Conservation (phyloP, 805 yeast genomes). For the Starmerella powellii region DNA sequence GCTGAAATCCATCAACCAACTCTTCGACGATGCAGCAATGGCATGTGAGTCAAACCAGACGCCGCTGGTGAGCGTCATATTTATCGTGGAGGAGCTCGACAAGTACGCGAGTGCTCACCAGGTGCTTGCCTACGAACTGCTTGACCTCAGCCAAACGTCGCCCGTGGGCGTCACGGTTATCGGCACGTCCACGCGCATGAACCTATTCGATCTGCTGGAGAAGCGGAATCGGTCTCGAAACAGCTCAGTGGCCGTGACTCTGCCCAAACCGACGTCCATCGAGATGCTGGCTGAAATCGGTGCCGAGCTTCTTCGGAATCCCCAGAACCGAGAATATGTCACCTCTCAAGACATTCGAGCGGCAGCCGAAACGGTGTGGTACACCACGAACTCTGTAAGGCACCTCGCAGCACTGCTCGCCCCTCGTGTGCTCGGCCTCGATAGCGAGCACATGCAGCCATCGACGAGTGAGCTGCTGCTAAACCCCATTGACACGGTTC, state of each 20-base stretch:
- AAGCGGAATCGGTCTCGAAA: slow-evolving; percentile 85
- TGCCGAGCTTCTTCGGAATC: slow-evolving; percentile 30
- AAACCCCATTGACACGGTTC: slow-evolving; percentile 30
- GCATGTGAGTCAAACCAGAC: slow-evolving; percentile 1
- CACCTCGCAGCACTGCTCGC: slow-evolving; percentile 26
- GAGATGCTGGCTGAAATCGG: slow-evolving; percentile 43
- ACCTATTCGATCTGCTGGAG: slow-evolving; percentile 69
- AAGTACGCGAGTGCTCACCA: slow-evolving; percentile 64
- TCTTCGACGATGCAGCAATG: slow-evolving; percentile 22
- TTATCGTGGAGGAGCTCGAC: slow-evolving; percentile 79
- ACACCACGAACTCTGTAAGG: slow-evolving; percentile 47
- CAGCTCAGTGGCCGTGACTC: slow-evolving; percentile 59
- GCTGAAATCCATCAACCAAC: slow-evolving; percentile 22
- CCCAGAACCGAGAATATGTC: slow-evolving; percentile 22
- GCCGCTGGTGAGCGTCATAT: slow-evolving; percentile 36
- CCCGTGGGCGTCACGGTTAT: slow-evolving; percentile 66
- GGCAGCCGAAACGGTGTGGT: slow-evolving; percentile 31
- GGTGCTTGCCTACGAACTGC: slow-evolving; percentile 71
- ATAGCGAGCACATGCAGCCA: slow-evolving; percentile 8
- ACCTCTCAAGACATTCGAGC: slow-evolving; percentile 18
- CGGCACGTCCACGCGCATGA: slow-evolving; percentile 65
- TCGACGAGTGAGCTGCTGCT: slow-evolving; percentile 15
- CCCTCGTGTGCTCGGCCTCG: slow-evolving; percentile 7
- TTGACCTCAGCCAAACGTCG: slow-evolving; percentile 70
- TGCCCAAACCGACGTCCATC: slow-evolving; percentile 40